Evolutionary conservation across 2,329 filamentous ascomycete genomes (phyloP), one percentile per base, ranked within the genome.

Genomic region (Cladophialophora chaetospira): DNA sequence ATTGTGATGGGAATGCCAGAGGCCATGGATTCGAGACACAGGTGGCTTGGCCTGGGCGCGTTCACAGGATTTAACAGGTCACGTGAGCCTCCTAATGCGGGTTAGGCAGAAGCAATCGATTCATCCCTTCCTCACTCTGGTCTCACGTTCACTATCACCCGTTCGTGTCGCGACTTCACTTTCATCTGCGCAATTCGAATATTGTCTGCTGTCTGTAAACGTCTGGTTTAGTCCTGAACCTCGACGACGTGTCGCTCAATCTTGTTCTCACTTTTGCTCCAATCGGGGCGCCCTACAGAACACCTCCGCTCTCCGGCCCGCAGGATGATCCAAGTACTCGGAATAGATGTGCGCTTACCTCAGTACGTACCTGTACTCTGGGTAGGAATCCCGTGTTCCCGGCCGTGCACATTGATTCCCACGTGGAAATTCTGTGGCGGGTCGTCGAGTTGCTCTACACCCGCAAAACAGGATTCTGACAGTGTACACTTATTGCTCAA

Each of bases 351-450:
- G 10, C 5, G 25, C 47, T n/a, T n/a, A 28, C 23, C 15, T 42
- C n/a, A 38, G 13, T 8, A 11, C 13, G 10, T 17, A 17, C 35
- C 33, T 11, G 25, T 36, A 50, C 40, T 42, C 23, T 50, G 21
- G 47, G 46, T 11, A 29, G 35, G 21, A 31, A 23, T 40, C 21
- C 35, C 48, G 48, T 51, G n/a, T 35, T 42, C 33, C 35, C 47
- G 33, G 25, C 36, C 13, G 35, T 40, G 17, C 25, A 43, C 35
- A 25, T 31, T 23, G 28, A 51, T 43, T 2, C 15, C 48, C 48
- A 51, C 48, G 48, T 42, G 48, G 35, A 38, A 42, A 31, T 25
- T 46, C 4, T 31, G 44, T 46, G 29, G 13, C 6, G 8, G 8
- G 6, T 13, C 13, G 29, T 8, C 13, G 8, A 33, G 13, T 13